phyloP scores from a whole-genome alignment of 148 eudicot genomes.

The Vaccinium myrtillus region DNA sequence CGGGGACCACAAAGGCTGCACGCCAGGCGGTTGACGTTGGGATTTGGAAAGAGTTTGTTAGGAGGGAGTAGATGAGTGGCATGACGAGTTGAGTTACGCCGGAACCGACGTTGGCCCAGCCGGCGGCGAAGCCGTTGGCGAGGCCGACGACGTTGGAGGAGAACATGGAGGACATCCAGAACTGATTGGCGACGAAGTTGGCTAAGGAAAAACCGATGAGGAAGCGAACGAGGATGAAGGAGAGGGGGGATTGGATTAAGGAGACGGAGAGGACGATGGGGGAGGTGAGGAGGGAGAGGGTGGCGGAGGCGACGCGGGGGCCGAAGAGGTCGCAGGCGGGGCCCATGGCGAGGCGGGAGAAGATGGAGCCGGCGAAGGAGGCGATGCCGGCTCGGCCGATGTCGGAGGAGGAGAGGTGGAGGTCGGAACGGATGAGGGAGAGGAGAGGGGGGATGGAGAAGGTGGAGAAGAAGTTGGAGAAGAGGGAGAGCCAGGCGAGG shows the following conservation, averaged over 20 bases:
- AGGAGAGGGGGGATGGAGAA: constrained; percentile 64
- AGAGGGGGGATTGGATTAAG: constrained; percentile 16
- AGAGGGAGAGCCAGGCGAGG: constrained; percentile 59
- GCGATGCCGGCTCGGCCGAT: constrained; percentile 42
- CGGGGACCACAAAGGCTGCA: constrained; percentile 39
- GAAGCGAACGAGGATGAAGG: constrained; percentile 40
- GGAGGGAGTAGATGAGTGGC: constrained; percentile 39
- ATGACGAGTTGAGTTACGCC: constrained; percentile 51
- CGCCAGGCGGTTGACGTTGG: constrained; percentile 43
- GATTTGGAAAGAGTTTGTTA: constrained; percentile 11
- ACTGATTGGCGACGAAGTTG: constrained; percentile 56
- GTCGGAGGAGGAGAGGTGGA: constrained; percentile 38
- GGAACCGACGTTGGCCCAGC: constrained; percentile 58
- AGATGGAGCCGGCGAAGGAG: constrained; percentile 45
- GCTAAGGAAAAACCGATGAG: constrained; percentile 51
- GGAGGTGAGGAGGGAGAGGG: constrained; percentile 44
- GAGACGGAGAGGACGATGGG: constrained; percentile 31
- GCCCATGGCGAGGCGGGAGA: constrained; percentile 59
- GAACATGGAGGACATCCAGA: constrained; percentile 67
- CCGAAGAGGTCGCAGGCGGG: constrained; percentile 50
- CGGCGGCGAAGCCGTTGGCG: constrained; percentile 52
- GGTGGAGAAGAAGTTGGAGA: constrained; percentile 51
- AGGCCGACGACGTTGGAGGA: constrained; percentile 35
- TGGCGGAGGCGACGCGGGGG: constrained; percentile 43
- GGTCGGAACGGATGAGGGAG: constrained; percentile 50